Evolutionary conservation across 2,329 filamentous ascomycete species (phyloP).

Genomic region (Ceratocystis diversiconidia): DNA sequence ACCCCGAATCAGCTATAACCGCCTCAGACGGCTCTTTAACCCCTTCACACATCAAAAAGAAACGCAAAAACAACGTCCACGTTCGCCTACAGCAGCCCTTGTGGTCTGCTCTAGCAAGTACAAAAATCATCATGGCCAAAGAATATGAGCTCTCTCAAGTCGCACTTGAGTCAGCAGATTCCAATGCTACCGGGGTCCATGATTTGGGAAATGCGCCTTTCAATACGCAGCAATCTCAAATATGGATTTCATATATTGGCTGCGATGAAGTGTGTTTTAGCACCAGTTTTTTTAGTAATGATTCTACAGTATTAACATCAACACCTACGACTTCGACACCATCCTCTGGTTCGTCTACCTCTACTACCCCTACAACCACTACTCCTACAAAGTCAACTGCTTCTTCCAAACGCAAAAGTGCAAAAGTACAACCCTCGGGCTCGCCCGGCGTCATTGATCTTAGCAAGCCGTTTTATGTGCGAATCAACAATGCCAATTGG

Average conservation of each 20-base stretch:
- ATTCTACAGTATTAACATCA: slow-evolving; percentile 23
- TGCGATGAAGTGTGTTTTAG: slow-evolving; percentile 66
- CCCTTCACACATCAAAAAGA: slow-evolving; percentile 48
- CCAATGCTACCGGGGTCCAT: slow-evolving; percentile 62
- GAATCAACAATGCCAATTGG: slow-evolving; percentile 67
- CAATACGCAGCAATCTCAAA: slow-evolving; percentile 53
- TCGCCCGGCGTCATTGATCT: slow-evolving; percentile 42
- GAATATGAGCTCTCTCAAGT: slow-evolving; percentile 74
- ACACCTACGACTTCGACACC: neutral
- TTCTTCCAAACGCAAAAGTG: neutral
- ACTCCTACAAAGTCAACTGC: slow-evolving; percentile 16
- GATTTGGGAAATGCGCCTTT: slow-evolving; percentile 64
- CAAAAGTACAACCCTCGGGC: neutral
- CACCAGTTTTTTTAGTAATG: slow-evolving; percentile 48
- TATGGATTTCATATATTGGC: slow-evolving; percentile 70
- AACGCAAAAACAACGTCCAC: slow-evolving; percentile 80
- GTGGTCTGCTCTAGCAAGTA: slow-evolving; percentile 88
- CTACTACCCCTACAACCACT: slow-evolving; percentile 23
- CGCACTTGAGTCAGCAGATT: slow-evolving; percentile 56
- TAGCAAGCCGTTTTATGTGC: slow-evolving; percentile 63
- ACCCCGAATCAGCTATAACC: slow-evolving; percentile 26
- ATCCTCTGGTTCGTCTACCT: slow-evolving; percentile 15
- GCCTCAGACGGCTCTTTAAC: slow-evolving; percentile 13
- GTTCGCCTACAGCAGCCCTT: slow-evolving; percentile 82
- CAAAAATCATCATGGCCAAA: slow-evolving; percentile 91